Evolutionary conservation across 2,329 filamentous ascomycete species (phyloP).

Genomic region (Fusarium cyanostomum): DNA sequence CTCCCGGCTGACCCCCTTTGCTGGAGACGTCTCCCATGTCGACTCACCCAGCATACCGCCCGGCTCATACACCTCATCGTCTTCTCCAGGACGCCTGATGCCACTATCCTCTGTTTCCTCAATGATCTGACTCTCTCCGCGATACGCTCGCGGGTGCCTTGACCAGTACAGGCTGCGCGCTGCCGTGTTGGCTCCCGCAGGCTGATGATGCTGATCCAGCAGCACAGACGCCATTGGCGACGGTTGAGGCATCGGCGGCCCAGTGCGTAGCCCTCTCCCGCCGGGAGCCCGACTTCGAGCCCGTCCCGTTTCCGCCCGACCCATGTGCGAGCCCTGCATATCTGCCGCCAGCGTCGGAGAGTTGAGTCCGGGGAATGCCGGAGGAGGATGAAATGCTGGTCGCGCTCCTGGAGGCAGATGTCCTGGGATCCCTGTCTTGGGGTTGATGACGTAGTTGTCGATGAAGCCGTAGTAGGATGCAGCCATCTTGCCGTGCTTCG

Average conservation of each 20-base stretch:
- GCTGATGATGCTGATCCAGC: conserved; percentile 80
- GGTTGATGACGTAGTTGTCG: conserved; percentile 86
- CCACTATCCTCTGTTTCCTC: conserved; percentile 62
- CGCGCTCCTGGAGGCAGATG: conserved; percentile 64
- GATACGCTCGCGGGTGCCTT: conserved; percentile 57
- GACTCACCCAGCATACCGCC: conserved; percentile 65
- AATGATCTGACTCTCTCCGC: conserved; percentile 60
- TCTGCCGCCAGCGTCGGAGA: conserved; percentile 68
- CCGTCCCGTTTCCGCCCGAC: conserved; percentile 56
- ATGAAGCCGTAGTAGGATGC: conserved; percentile 95
- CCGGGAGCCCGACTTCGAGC: conserved; percentile 53
- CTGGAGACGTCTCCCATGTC: conserved; percentile 67
- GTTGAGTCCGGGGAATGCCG: conserved; percentile 76
- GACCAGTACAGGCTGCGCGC: conserved; percentile 58
- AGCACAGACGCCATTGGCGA: conserved; percentile 79
- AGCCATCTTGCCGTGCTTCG: conserved; percentile 98
- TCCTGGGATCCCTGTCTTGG: conserved; percentile 71
- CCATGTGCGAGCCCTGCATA: conserved; percentile 59
- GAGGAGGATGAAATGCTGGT: conserved; percentile 75
- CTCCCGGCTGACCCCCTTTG: conserved; percentile 60
- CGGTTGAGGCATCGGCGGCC: conserved; percentile 57
- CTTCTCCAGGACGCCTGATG: conserved; percentile 58
- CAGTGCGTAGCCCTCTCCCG: conserved; percentile 43
- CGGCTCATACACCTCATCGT: conserved; percentile 61
- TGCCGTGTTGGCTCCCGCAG: conserved; percentile 58